Conservation (phyloP, 129 eudicot genomes). For the Lonicera japonica region DNA sequence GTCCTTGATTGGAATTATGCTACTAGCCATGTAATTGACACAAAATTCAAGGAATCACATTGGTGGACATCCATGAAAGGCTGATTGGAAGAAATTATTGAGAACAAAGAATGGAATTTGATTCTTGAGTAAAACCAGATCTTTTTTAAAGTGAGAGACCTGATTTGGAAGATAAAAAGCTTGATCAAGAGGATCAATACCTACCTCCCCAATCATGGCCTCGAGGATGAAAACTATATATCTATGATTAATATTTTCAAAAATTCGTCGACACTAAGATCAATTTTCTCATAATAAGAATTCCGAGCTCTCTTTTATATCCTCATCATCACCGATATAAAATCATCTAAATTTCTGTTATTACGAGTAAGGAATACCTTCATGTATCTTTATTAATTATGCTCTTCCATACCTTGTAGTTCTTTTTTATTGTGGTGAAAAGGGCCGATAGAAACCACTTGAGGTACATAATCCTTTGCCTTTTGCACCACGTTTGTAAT, state of each 20-base stretch:
- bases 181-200: no score
- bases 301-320: constrained; percentile 5
- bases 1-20: background rate
- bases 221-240: constrained; percentile 14
- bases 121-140: constrained; percentile 10
- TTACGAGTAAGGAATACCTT: background rate
- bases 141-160: background rate
- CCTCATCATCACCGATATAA: background rate
- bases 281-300: constrained; percentile 4
- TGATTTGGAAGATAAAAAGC: background rate
- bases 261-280: constrained; percentile 3
- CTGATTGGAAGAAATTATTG: constrained; percentile 5
- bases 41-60: background rate
- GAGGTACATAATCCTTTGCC: constrained; percentile 1
- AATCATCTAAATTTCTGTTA: background rate
- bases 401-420: constrained; percentile 13
- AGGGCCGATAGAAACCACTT: constrained; percentile 16
- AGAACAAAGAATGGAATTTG: constrained; percentile 20
- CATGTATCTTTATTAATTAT: constrained; percentile 5
- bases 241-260: constrained; percentile 10
- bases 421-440: constrained; percentile 2
- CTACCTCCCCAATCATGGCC: background rate
- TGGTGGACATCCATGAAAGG: background rate
- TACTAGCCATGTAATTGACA: background rate
- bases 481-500: background rate